These are phyloP conservation scores for Paraconiothyrium sp. DNA, from an alignment of 2,329 filamentous ascomycete genomes.

Conservation along the genomic window DNA sequence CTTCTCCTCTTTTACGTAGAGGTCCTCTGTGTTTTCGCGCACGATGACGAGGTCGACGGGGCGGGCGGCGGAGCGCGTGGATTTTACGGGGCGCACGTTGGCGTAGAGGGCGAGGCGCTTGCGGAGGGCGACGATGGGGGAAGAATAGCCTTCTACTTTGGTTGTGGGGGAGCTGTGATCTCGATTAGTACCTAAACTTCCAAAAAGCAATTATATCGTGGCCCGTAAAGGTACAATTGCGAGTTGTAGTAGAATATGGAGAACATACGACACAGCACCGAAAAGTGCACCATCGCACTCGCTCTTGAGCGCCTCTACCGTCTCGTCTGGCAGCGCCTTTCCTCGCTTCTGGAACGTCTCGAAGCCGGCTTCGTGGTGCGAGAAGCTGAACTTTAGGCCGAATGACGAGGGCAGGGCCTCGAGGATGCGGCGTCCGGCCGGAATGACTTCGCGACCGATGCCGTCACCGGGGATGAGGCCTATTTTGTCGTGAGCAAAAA, in stretches of 20 bases:
- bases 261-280: constrained; percentile 80
- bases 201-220: neutral
- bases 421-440: constrained; percentile 86
- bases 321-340: constrained; percentile 86
- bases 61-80: constrained; percentile 67
- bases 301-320: constrained; percentile 84
- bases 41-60: constrained; percentile 98
- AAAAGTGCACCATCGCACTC: constrained; percentile 98
- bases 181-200: neutral
- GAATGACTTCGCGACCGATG: constrained; percentile 98
- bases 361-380: constrained; percentile 91
- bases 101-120: constrained; percentile 96
- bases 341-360: constrained; percentile 93
- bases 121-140: constrained; percentile 94
- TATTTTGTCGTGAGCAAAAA: constrained; percentile 46
- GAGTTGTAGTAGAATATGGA: no score
- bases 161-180: constrained; percentile 77
- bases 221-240: neutral
- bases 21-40: constrained; percentile 97
- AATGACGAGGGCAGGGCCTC: constrained; percentile 93
- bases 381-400: constrained; percentile 91
- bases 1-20: constrained; percentile 96
- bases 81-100: constrained; percentile 93
- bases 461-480: constrained; percentile 97
- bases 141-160: constrained; percentile 93